Evolutionary conservation across 1,284 basidiomycete species (phyloP).

Genomic region (Cutaneotrichosporon sp.): DNA sequence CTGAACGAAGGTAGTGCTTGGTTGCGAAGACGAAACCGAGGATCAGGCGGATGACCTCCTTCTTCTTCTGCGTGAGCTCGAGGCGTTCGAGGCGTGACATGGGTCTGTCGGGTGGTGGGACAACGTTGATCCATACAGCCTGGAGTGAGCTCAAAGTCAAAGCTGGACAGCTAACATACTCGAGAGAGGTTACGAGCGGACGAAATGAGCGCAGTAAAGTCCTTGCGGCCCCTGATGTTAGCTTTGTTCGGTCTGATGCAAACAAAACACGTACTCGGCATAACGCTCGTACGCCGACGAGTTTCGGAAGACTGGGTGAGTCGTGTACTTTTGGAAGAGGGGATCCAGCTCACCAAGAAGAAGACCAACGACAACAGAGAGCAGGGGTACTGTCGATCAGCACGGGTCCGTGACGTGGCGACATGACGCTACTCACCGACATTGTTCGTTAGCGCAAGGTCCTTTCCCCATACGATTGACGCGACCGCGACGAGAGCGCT

Average conservation of each 20-base stretch:
- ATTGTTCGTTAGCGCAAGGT: slow-evolving; percentile 49
- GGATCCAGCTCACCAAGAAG: slow-evolving; percentile 33
- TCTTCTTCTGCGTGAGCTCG: slow-evolving; percentile 69
- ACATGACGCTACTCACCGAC: slow-evolving; percentile 38
- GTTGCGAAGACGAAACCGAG: slow-evolving; percentile 53
- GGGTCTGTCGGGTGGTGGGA: slow-evolving; percentile 56
- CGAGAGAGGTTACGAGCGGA: slow-evolving; percentile 64
- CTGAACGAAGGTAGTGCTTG: slow-evolving; percentile 49
- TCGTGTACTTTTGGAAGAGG: slow-evolving; percentile 59
- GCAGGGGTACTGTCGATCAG: slow-evolving; percentile 62
- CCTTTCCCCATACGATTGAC: slow-evolving; percentile 39
- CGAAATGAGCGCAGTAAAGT: slow-evolving; percentile 58
- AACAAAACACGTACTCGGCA: slow-evolving; percentile 51
- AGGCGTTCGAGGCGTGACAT: slow-evolving; percentile 32
- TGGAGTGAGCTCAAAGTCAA: slow-evolving; percentile 18
- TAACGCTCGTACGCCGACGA: slow-evolving; percentile 52
- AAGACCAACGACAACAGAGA: slow-evolving; percentile 78
- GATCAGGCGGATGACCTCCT: slow-evolving; percentile 66
- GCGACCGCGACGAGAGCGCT: slow-evolving; percentile 55
- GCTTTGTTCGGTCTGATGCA: slow-evolving; percentile 55
- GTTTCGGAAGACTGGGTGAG: slow-evolving; percentile 67
- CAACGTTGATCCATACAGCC: slow-evolving; percentile 75
- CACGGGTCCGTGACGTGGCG: background rate
- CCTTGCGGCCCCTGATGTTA: slow-evolving; percentile 70
- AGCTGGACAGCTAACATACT: slow-evolving; percentile 21